phyloP scores from a whole-genome alignment of 768 basidiomycete genomes.

The Heimioporus sp. region DNA sequence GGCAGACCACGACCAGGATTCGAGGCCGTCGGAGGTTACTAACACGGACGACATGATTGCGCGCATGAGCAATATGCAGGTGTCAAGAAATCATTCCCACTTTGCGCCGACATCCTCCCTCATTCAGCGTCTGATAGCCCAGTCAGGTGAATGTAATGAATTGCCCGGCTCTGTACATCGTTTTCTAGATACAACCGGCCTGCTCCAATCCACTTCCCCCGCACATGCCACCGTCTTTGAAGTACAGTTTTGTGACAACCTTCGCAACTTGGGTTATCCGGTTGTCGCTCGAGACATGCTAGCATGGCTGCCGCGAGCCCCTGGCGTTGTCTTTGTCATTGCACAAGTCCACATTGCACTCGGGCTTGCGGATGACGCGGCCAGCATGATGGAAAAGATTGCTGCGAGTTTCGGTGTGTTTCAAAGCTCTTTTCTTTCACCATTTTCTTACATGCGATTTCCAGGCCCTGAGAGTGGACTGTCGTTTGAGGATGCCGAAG shows the following conservation, averaged over 20 bases:
- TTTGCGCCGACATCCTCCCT: constrained; percentile 58
- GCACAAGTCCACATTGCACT: constrained; percentile 64
- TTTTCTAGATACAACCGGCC: constrained; percentile 64
- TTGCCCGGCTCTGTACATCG: constrained; percentile 63
- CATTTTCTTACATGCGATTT: constrained; percentile 6
- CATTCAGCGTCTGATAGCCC: constrained; percentile 58
- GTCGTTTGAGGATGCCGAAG: constrained; percentile 59
- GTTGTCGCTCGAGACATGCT: constrained; percentile 62
- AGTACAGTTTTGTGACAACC: constrained; percentile 66
- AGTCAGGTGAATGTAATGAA: constrained; percentile 45
- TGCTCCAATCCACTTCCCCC: constrained; percentile 68
- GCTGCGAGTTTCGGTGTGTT: constrained; percentile 72
- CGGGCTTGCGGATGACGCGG: constrained; percentile 72
- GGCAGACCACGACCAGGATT: constrained; percentile 32
- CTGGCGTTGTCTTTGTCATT: constrained; percentile 72
- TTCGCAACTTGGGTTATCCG: constrained; percentile 63
- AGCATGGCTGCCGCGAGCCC: constrained; percentile 76
- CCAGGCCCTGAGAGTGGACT: constrained; percentile 49
- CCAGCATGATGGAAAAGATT: constrained; percentile 66
- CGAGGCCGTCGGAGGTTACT: constrained; percentile 29
- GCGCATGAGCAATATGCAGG: constrained; percentile 72
- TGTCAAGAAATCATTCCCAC: constrained; percentile 48
- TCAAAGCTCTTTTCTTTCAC: constrained; percentile 1
- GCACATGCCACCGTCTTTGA: constrained; percentile 67
- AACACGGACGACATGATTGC: constrained; percentile 62